Base-by-base conservation (phyloP, 176 grass and related monocot species). In the Eragrostis nindensis region DNA sequence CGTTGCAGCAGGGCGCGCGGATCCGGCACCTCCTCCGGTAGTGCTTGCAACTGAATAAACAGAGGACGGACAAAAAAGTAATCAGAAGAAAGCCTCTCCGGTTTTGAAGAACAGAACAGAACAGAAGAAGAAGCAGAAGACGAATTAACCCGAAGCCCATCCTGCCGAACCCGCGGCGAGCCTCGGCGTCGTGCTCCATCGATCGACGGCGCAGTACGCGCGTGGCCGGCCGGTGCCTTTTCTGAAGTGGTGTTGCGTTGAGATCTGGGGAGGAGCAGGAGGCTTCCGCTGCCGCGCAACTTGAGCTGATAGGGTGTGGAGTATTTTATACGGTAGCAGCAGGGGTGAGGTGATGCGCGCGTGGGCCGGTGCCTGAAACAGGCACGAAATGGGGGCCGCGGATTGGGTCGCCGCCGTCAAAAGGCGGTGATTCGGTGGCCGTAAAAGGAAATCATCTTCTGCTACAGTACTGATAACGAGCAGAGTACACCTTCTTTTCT, bases 31-130 rank as follows among this genome's bases (percentile, higher is more conserved):
- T 83, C 84, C 90, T 75, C 83, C 88, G 74, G 73, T 93, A 98
- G 88, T 98, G 95, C 83, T 92, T 94, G 92, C 95, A 98, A 66
- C 95, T 98, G 82, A n/a, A n/a, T n/a, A n/a, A n/a, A n/a, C n/a
- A 36, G 32, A 36, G 2, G 32, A 36, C 2, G 32, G 32, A 36
- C 32, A 21, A 76, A 40, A n/a, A 3, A 27, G 9, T n/a, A n/a
- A n/a, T 6, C 19, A 18, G 50, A 27, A 14, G 38, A 44, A 40
- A 53, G 47, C 9, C 17, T 66, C n/a, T n/a, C 39, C 24, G 61
- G 11, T 18, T 43, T 43, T 38, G n/a, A 40, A 29, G 27, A 62
- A 1, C 47, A 21, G 24, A 0, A 18, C 7, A 36, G 56, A 66
- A 47, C 6, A 72, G 25, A 17, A n/a, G n/a, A n/a, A n/a, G n/a